Percentiles rank a stretch among this genome's conserved stretches.
Conservation (phyloP, 257 asterid genomes). For the Mentha longifolia region DNA sequence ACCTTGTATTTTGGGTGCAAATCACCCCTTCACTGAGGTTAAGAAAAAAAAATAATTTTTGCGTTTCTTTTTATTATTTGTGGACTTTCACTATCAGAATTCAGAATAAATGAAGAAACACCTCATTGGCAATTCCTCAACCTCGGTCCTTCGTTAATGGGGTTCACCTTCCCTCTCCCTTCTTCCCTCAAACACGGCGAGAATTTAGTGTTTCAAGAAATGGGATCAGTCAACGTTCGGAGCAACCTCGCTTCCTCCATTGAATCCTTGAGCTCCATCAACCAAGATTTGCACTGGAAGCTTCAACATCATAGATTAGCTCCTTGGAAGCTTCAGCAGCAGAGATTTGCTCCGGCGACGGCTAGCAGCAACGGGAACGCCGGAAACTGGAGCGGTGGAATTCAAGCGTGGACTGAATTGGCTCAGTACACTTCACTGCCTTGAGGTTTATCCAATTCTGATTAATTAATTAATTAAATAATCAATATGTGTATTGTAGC, state of each 20-base stretch:
- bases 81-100: no score
- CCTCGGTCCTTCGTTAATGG: conserved; percentile 46
- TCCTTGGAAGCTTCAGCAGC: conserved; percentile 52
- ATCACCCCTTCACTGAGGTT: no score
- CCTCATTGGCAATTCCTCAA: conserved; percentile 32
- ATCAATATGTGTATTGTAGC: conserved; percentile 20
- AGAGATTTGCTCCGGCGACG: conserved; percentile 46
- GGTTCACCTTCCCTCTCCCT: conserved; percentile 41
- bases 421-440: conserved; percentile 55
- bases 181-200: conserved; percentile 39
- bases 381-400: conserved; percentile 51
- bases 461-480: conserved; percentile 8
- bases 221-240: conserved; percentile 34
- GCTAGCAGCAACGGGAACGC: conserved; percentile 32
- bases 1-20: no score
- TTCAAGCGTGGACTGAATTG: conserved; percentile 61
- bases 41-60: no score
- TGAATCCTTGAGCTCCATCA: conserved; percentile 66
- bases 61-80: no score
- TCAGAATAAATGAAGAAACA: no score
- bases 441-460: conserved; percentile 15
- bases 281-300: conserved; percentile 76
- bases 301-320: conserved; percentile 68
- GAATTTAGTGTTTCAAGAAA: conserved; percentile 44
- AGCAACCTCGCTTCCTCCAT: conserved; percentile 54